Base-by-base conservation (phyloP, 768 basidiomycete species). In the Agrocybe chaxingu region DNA sequence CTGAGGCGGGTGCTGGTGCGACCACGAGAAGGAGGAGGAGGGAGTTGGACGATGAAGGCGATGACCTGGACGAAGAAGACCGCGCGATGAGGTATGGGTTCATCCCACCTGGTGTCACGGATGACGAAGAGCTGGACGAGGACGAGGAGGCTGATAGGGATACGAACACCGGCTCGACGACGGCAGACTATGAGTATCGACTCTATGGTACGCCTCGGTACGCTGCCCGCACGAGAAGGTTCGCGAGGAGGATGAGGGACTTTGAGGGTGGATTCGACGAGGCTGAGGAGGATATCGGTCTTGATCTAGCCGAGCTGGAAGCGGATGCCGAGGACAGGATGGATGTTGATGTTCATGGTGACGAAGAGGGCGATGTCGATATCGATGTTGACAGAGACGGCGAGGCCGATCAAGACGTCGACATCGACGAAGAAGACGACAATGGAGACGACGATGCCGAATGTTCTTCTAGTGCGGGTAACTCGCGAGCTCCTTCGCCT, bases 121-220 rank as follows among this genome's bases (percentile, higher is more conserved):
- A 45, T 13, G 53, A 56, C 12, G 56, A 56, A 1, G 55, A 47
- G 9, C 57, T 56, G 3, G 40, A 57, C 18, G 24, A 10, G 31
- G 68, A 64, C 35, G 42, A 49, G 32, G 51, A 38, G 6, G 35
- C 8, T 13, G 58, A 55, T 18, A 54, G 56, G 4, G 65, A 67
- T 42, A 37, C 52, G 13, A 69, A 66, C 47, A 66, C 66, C 2
- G 65, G 68, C 5, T 65, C 66, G 32, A 53, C 58, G 9, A 58
- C 61, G 42, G 66, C 51, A 8, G 66, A 68, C 37, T 69, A 64
- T 42, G 63, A 66, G 18, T 68, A 68, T 52, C 58, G 45, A 0
- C 58, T 58, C 5, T 30, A 53, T 18, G 32, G 45, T 41, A 16
- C 56, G 47, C 45, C 57, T 24, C 24, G 45, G 42, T 24, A 24